phyloP scores from a whole-genome alignment of 805 yeast genomes.

The Candida golubevii region DNA sequence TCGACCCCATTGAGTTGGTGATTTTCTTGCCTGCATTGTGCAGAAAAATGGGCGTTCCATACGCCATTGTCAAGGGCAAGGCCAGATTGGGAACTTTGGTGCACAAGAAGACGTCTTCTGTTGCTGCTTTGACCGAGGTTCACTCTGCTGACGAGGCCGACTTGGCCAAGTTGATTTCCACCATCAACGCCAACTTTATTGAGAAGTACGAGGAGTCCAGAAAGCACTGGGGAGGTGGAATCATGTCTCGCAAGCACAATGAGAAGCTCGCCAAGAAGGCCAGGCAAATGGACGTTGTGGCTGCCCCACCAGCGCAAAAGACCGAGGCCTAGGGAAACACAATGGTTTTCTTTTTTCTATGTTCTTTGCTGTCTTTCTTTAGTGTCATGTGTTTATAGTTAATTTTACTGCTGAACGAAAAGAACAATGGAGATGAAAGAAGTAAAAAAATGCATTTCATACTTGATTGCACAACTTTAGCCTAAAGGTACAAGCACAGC shows the following conservation, averaged over 20 bases:
- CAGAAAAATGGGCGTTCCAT: constrained; percentile 99
- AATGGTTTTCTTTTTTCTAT: too few relatives aligned
- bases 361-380: too few relatives aligned
- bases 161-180: constrained; percentile 86
- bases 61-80: constrained; percentile 97
- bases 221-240: constrained; percentile 99
- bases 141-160: constrained; percentile 91
- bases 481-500: too few relatives aligned
- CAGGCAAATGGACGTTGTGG: constrained; percentile 45
- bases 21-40: constrained; percentile 97
- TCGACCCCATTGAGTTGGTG: constrained; percentile 98
- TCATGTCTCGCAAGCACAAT: constrained; percentile 91
- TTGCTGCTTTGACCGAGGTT: constrained; percentile 96
- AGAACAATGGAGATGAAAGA: too few relatives aligned
- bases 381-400: too few relatives aligned
- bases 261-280: constrained; percentile 78
- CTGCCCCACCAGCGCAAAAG: constrained; percentile 3
- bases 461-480: too few relatives aligned
- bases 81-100: constrained; percentile 97
- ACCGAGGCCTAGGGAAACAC: neutral
- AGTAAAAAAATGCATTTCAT: too few relatives aligned
- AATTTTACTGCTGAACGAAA: too few relatives aligned
- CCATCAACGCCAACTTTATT: constrained; percentile 88
- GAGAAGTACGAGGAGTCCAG: constrained; percentile 94
- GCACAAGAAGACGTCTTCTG: constrained; percentile 96